Conservation (phyloP, 2,329 filamentous ascomycete genomes). For the Raffaelea albimanens region DNA sequence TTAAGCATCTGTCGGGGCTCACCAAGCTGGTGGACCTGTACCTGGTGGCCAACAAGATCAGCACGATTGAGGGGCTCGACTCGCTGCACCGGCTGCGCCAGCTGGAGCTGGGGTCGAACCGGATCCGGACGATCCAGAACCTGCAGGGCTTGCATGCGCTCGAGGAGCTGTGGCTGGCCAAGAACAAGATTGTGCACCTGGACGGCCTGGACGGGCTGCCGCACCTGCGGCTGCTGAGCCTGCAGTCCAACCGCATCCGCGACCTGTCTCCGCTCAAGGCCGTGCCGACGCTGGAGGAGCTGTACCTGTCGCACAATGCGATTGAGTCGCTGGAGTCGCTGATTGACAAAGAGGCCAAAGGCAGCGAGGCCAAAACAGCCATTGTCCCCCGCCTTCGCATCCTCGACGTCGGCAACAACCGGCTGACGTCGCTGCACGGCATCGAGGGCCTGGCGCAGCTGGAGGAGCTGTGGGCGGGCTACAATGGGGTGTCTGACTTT, state of each 20-base stretch:
- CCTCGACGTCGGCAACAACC: conserved; percentile 85
- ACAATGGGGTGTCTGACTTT: conserved; percentile 74
- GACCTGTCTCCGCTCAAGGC: conserved; percentile 62
- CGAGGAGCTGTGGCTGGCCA: conserved; percentile 55
- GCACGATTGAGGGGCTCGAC: conserved; percentile 74
- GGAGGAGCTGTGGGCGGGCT: conserved; percentile 91
- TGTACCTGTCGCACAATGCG: conserved; percentile 95
- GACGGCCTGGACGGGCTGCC: conserved; percentile 47
- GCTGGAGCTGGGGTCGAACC: conserved; percentile 85
- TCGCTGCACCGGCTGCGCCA: conserved; percentile 66
- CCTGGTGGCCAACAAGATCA: conserved; percentile 92
- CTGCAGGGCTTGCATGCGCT: conserved; percentile 93
- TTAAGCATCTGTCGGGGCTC: conserved; percentile 77
- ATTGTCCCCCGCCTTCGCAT: conserved; percentile 50
- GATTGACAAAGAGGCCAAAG: conserved; percentile 23
- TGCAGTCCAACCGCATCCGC: conserved; percentile 89
- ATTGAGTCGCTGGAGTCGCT: conserved; percentile 69
- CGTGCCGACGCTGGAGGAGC: conserved; percentile 47
- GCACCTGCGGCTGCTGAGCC: conserved; percentile 78
- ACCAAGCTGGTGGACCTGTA: conserved; percentile 73
- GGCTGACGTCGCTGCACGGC: conserved; percentile 64
- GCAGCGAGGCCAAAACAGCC: background rate
- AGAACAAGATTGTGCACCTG: conserved; percentile 14
- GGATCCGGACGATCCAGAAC: conserved; percentile 81
- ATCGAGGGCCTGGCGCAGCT: conserved; percentile 59